Evolutionary conservation across 805 yeast genomes (phyloP).

Genomic region (Yarrowia deformans): DNA sequence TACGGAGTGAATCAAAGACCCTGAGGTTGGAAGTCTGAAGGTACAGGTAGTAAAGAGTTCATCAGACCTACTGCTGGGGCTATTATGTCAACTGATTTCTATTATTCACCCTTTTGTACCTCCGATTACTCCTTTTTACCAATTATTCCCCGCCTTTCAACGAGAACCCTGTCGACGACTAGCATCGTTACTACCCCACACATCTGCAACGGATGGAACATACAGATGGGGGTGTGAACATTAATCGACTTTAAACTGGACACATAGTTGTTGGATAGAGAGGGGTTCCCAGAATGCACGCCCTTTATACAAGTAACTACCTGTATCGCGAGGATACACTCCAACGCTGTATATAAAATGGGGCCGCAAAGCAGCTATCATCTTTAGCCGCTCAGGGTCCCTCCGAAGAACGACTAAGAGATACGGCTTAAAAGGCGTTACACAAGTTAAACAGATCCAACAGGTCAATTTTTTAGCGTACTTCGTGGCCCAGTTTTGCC

Average conservation of each 20-base stretch:
- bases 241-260: conserved; percentile 1
- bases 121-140: not conserved
- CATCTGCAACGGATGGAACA: conserved; percentile 7
- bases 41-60: no score
- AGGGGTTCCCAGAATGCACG: not conserved
- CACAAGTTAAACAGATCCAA: no score
- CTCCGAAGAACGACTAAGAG: no score
- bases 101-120: not conserved
- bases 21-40: not conserved
- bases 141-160: not conserved
- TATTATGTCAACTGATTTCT: not conserved
- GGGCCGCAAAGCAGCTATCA: no score
- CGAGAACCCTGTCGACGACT: not conserved
- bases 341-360: no score
- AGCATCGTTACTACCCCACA: conserved; percentile 21
- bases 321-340: no score
- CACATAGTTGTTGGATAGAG: not conserved
- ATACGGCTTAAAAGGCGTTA: no score
- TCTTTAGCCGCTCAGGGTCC: no score
- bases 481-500: not conserved
- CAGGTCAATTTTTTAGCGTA: no score
- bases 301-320: no score
- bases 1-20: no score
- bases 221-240: conserved; percentile 13
- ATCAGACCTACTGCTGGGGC: not conserved